Conservation (phyloP, 441 rosid genomes). For the Euphorbia schlechtendalii region DNA sequence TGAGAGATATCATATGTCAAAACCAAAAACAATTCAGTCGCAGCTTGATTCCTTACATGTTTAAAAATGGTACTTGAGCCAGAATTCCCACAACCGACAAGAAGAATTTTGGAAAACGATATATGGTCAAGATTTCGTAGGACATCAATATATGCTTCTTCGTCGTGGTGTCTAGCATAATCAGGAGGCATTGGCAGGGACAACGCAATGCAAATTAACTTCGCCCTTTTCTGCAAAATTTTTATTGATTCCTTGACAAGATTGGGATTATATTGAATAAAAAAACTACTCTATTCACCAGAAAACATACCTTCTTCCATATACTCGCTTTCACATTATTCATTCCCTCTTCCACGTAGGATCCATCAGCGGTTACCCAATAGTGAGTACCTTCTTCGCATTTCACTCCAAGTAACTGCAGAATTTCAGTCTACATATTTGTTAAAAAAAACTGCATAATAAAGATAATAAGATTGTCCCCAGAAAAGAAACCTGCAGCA, state of each 20-base stretch:
- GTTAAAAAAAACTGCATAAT: background rate
- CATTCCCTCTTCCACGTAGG: conserved; percentile 88
- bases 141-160: conserved; percentile 35
- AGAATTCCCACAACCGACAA: conserved; percentile 70
- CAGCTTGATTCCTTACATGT: conserved; percentile 43
- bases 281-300: conserved; percentile 2
- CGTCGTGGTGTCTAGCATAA: conserved; percentile 26
- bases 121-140: conserved; percentile 42
- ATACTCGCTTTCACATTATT: conserved; percentile 56
- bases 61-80: conserved; percentile 94
- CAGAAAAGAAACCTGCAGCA: conserved; percentile 62
- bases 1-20: background rate
- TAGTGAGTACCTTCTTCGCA: conserved; percentile 70
- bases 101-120: conserved; percentile 50
- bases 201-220: conserved; percentile 53
- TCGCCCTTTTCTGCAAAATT: conserved; percentile 53
- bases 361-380: conserved; percentile 88
- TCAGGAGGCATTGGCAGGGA: conserved; percentile 75
- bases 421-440: conserved; percentile 15
- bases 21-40: conserved; percentile 3
- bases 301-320: conserved; percentile 68
- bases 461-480: conserved; percentile 11
- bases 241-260: conserved; percentile 9
- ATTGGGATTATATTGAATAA: background rate
- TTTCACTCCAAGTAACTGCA: conserved; percentile 70